A percentile compares a stretch with the other conserved stretches of the same genome.
These are phyloP conservation scores for Geum urbanum DNA, from an alignment of 306 rosid genomes.

Conservation along the genomic window DNA sequence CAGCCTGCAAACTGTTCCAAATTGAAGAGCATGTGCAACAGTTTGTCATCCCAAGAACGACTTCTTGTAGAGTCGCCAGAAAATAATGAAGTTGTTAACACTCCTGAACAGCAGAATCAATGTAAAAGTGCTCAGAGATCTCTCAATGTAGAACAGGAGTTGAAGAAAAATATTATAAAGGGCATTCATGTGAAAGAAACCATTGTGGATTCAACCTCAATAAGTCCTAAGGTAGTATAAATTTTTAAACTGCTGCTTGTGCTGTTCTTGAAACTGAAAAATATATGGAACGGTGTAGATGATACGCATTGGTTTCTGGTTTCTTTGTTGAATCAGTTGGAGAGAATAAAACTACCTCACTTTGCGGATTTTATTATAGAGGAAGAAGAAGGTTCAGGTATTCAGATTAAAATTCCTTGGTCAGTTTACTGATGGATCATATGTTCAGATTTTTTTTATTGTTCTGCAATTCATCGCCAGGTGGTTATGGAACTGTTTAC, in stretches of 20 bases:
- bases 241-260: constrained; percentile 9
- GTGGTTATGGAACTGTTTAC: constrained; percentile 43
- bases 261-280: constrained; percentile 2
- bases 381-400: constrained; percentile 46
- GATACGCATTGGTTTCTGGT: not conserved
- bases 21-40: constrained; percentile 31
- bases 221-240: constrained; percentile 36
- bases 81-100: constrained; percentile 19
- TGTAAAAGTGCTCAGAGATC: constrained; percentile 30
- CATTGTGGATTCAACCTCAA: constrained; percentile 15
- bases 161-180: constrained; percentile 29
- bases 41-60: constrained; percentile 17
- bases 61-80: constrained; percentile 31
- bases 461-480: constrained; percentile 18
- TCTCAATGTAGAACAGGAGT: constrained; percentile 23
- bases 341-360: constrained; percentile 21
- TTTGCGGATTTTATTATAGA: constrained; percentile 31
- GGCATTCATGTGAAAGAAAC: constrained; percentile 20
- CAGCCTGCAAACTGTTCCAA: constrained; percentile 26
- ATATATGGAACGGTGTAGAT: not conserved
- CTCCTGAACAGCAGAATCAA: constrained; percentile 24
- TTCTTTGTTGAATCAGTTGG: constrained; percentile 29
- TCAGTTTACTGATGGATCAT: not conserved
- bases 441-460: not conserved
- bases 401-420: constrained; percentile 1